Evolutionary conservation across 257 asterid genomes (phyloP), one percentile per base, ranked within the genome.

Genomic region (Buddleja alternifolia): DNA sequence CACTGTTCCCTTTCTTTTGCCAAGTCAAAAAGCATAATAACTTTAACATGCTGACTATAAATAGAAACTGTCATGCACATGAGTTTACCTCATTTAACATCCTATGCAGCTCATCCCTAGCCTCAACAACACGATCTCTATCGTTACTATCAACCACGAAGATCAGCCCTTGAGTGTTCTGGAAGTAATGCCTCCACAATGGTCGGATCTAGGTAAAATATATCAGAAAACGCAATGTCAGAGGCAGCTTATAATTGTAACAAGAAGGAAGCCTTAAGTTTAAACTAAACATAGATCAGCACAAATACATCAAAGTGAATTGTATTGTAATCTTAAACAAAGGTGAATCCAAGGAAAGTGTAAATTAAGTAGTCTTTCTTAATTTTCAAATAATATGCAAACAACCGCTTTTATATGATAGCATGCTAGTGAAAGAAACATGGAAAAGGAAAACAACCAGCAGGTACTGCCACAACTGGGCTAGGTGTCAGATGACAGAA

Each of bases 111-210:
- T 88, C 96, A 29, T 88, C 95, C 76, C 95, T 85, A 42, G 95
- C 95, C 77, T 88, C 95, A 82, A 88, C 92, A 53, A 82, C 92
- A 88, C 96, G 96, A 52, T 88, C 96, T 29, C 96, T 81, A 74
- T 88, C 96, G 70, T 88, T 88, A 58, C 96, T 88, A 60, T 88
- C 96, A 24, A 88, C 96, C 63, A 88, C 96, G 61, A 88, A 88
- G 67, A 88, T 88, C 66, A 88, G 84, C 63, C 96, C 96, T 81
- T 88, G 96, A 16, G 93, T 88, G 81, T 88, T 88, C 76, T 88
- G 96, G 75, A 88, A 88, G 82, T 88, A 88, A 72, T 86, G 93
- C 78, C 96, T 88, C 93, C 96, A 88, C 78, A 88, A 61, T 77
- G 96, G 96, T 54, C 96, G 88, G 76, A 88, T 88, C 96, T 88